A percentile compares a stretch with the other conserved stretches of the same genome.
These are phyloP conservation scores for Solanum peruvianum DNA, from an alignment of 257 asterid species.

Conservation along the genomic window DNA sequence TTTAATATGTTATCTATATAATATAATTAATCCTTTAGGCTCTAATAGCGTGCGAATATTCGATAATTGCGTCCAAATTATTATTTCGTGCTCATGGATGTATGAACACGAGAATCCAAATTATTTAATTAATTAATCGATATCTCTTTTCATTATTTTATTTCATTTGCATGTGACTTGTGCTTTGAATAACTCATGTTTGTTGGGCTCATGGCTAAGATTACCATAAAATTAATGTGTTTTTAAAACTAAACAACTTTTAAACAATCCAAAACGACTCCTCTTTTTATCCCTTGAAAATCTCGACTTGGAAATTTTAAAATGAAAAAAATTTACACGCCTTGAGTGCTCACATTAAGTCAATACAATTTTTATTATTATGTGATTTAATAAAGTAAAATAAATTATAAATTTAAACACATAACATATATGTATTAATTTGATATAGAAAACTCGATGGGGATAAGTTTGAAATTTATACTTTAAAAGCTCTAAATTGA, in stretches of 20 bases:
- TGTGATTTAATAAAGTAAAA: too few species aligned
- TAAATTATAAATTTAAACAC: too few species aligned
- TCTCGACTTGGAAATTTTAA: not conserved
- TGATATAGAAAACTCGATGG: too few species aligned
- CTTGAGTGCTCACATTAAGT: fast-evolving
- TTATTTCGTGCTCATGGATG: conserved; percentile 2
- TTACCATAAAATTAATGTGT: not conserved
- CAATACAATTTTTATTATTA: too few species aligned
- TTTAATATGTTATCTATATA: conserved; percentile 9
- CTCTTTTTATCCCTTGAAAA: not conserved
- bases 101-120: conserved; percentile 20
- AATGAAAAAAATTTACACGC: not conserved
- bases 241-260: not conserved
- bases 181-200: conserved; percentile 33
- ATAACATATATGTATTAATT: too few species aligned
- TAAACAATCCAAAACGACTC: not conserved
- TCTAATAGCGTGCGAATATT: conserved; percentile 77
- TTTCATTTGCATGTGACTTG: conserved; percentile 38
- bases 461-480: too few species aligned
- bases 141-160: not conserved
- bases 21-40: conserved; percentile 2
- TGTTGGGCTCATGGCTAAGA: not conserved
- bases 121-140: conserved; percentile 36
- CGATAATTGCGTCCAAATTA: conserved; percentile 39
- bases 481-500: not conserved